Percentiles rank a stretch among this genome's conserved stretches.
Conservation (phyloP, 192 early-diverging fungal species). For the Umbelopsis isabellina region DNA sequence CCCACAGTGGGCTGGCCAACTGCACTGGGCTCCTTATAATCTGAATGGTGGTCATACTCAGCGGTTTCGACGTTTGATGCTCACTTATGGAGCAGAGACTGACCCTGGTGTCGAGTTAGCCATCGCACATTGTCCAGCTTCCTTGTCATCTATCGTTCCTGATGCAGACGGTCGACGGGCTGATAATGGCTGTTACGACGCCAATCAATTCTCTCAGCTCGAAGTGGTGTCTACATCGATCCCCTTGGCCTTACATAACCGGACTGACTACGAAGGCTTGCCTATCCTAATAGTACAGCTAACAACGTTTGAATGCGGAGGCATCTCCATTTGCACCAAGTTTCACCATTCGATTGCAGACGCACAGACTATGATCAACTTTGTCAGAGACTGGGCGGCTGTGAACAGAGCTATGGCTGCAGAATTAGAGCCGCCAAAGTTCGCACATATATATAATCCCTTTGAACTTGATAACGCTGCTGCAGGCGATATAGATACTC, state of each 20-base stretch:
- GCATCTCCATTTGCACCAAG: background rate
- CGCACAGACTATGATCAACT: conserved; percentile 16
- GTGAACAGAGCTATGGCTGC: background rate
- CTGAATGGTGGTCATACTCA: background rate
- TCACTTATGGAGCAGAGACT: background rate
- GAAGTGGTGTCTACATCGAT: background rate
- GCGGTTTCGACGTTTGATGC: background rate
- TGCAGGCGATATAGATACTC: conserved; percentile 5
- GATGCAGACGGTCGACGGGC: background rate
- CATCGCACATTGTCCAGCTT: background rate
- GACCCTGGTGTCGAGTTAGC: conserved; percentile 13
- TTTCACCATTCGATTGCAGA: conserved; percentile 5
- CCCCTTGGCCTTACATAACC: background rate
- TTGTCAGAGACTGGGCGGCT: background rate
- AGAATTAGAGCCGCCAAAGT: background rate
- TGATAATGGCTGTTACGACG: background rate
- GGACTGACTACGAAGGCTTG: background rate
- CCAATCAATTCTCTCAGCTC: background rate
- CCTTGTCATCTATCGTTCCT: background rate
- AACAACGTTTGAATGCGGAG: conserved; percentile 15
- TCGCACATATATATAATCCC: background rate
- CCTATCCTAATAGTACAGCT: conserved; percentile 12
- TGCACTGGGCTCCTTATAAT: conserved; percentile 12
- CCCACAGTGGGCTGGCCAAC: conserved; percentile 18
- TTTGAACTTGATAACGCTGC: background rate